phyloP scores from a whole-genome alignment of 2,329 filamentous ascomycete genomes.

The Aspergillus nomiae region DNA sequence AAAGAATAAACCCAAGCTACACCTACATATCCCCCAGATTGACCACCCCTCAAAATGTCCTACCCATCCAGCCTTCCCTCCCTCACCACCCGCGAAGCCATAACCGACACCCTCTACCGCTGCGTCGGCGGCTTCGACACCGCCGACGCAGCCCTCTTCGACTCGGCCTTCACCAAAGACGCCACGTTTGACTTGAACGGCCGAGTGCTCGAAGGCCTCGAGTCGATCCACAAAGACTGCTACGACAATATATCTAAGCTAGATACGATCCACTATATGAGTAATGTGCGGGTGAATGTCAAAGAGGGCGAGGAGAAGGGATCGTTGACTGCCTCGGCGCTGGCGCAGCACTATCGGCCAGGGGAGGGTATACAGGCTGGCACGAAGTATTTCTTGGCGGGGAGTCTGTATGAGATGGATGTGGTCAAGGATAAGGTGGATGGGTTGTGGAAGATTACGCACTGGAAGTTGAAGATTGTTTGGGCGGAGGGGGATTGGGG shows the following conservation, averaged over 20 bases:
- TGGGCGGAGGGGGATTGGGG: constrained; percentile 30
- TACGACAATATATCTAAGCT: constrained; percentile 26
- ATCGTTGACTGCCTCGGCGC: constrained; percentile 16
- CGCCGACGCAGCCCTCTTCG: constrained; percentile 28
- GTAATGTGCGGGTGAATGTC: constrained; percentile 25
- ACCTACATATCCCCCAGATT: neutral
- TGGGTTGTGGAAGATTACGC: constrained; percentile 39
- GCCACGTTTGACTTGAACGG: constrained; percentile 23
- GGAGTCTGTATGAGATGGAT: constrained; percentile 31
- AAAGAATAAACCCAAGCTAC: neutral
- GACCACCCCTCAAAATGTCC: neutral
- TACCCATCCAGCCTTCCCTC: constrained; percentile 4
- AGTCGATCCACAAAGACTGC: constrained; percentile 21
- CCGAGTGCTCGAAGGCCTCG: constrained; percentile 21
- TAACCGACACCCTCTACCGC: constrained; percentile 37
- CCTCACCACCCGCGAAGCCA: constrained; percentile 31
- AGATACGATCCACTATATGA: constrained; percentile 31
- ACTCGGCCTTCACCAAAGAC: constrained; percentile 30
- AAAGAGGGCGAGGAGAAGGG: constrained; percentile 16
- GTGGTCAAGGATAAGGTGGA: constrained; percentile 30
- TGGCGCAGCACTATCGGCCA: constrained; percentile 23
- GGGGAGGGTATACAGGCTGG: constrained; percentile 29
- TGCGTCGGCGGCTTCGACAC: constrained; percentile 30
- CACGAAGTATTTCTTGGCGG: constrained; percentile 26
- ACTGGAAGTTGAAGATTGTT: constrained; percentile 30